Percentiles rank a stretch among this genome's conserved stretches.
These are phyloP conservation scores for Miamiensis avidus DNA, from an alignment of 169 alveolate species.

Conservation along the genomic window DNA sequence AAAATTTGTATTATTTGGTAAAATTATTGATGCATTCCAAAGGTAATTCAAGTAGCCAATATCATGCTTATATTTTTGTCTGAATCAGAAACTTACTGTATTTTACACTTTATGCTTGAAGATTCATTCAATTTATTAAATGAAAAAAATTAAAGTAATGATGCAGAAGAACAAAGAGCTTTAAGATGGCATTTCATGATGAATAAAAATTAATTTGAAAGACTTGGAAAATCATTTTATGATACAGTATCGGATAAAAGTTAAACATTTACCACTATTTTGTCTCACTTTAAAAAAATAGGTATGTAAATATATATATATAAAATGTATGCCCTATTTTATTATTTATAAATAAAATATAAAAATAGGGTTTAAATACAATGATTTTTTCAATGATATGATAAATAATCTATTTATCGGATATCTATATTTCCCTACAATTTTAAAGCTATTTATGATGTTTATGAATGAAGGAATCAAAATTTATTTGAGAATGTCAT, in stretches of 20 bases:
- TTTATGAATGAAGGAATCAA: constrained; percentile 50
- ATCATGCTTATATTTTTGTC: constrained; percentile 24
- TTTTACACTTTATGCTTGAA: constrained; percentile 36
- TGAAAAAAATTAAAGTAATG: background rate
- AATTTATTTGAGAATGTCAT: constrained; percentile 43
- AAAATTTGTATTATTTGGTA: no score
- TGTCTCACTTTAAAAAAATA: constrained; percentile 27
- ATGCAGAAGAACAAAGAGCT: constrained; percentile 15
- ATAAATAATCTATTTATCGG: constrained; percentile 34
- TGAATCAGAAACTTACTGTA: constrained; percentile 44
- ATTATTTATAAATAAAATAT: no score
- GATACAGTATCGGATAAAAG: constrained; percentile 39
- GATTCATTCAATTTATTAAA: constrained; percentile 30
- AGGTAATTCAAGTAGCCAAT: constrained; percentile 23
- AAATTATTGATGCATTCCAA: no score
- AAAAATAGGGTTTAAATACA: constrained; percentile 16
- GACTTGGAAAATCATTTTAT: constrained; percentile 39
- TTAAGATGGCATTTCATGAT: constrained; percentile 49
- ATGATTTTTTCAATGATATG: constrained; percentile 38
- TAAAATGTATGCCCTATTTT: background rate
- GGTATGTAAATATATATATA: background rate
- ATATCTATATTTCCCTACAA: constrained; percentile 32
- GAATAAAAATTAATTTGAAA: constrained; percentile 36
- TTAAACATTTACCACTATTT: constrained; percentile 23
- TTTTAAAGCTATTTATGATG: constrained; percentile 30